phyloP scores from a whole-genome alignment of 805 yeast genomes.

The Kodamaea leandrae region DNA sequence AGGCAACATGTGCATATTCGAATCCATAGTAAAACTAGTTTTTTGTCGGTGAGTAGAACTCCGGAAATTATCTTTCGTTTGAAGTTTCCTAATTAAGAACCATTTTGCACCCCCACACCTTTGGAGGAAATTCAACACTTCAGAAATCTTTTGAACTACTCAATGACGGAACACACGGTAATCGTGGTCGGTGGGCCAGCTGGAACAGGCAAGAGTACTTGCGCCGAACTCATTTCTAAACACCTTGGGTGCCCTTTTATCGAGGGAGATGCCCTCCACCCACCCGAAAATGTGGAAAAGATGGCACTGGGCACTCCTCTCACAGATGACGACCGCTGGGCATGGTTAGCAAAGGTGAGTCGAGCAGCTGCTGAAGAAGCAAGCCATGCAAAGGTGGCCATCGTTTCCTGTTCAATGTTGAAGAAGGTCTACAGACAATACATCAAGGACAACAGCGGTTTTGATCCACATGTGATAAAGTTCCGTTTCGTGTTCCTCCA shows the following conservation, averaged over 20 bases:
- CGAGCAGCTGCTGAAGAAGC: conserved; percentile 25
- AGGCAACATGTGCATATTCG: too few species aligned
- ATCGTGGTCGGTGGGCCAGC: conserved; percentile 91
- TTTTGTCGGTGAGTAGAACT: too few species aligned
- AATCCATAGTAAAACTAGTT: too few species aligned
- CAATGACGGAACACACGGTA: conserved; percentile 21
- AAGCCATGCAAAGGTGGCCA: conserved; percentile 29
- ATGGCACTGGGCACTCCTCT: conserved; percentile 82
- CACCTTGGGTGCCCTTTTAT: conserved; percentile 53
- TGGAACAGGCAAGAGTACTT: conserved; percentile 91
- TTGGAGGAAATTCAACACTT: conserved; percentile 6
- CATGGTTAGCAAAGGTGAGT: conserved; percentile 67
- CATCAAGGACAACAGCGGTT: conserved; percentile 37
- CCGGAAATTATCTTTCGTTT: background rate
- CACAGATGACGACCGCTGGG: conserved; percentile 89
- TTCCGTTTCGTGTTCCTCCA: conserved; percentile 66
- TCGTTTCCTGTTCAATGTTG: conserved; percentile 84
- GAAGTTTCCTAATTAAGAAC: background rate
- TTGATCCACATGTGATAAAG: conserved; percentile 23
- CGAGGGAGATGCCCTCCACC: conserved; percentile 87
- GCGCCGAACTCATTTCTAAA: conserved; percentile 52
- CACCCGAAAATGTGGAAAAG: conserved; percentile 66
- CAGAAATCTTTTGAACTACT: background rate
- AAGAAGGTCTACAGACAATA: conserved; percentile 69
- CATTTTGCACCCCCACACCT: conserved; percentile 2